Evolutionary conservation across 495 filamentous ascomycete species (phyloP).

Genomic region (Bryoglossum gracile): DNA sequence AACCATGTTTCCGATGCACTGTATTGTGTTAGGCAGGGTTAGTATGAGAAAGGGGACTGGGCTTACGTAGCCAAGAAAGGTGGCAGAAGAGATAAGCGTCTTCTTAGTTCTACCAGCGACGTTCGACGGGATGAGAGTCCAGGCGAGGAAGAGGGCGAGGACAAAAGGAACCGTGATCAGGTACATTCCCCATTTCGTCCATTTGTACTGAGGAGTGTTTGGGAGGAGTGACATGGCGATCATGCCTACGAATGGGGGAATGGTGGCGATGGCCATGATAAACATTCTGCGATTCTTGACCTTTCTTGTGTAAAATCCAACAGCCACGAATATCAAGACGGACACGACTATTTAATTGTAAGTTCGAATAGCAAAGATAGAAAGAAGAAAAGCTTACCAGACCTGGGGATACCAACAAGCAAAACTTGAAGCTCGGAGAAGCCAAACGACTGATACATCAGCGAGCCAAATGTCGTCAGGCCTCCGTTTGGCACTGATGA

Average conservation of each 20-base stretch:
- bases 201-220: background rate
- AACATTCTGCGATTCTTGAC: background rate
- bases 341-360: no score
- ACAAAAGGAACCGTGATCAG: conserved; percentile 4
- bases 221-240: background rate
- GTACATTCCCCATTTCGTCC: conserved; percentile 4
- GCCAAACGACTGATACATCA: conserved; percentile 42
- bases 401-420: no score
- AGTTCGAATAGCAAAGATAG: no score
- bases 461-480: conserved; percentile 41
- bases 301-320: conserved; percentile 2
- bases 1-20: conserved; percentile 26
- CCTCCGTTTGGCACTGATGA: conserved; percentile 45
- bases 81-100: conserved; percentile 54
- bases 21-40: no score
- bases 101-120: conserved; percentile 44
- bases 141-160: background rate
- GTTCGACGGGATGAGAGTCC: conserved; percentile 9
- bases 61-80: conserved; percentile 44
- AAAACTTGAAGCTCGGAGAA: no score
- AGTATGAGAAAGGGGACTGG: no score
- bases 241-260: background rate
- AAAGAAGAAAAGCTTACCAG: no score
- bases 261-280: background rate
- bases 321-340: background rate